These are phyloP conservation scores for Neocucurbitaria cava DNA, from an alignment of 2,329 filamentous ascomycete species.

Conservation along the genomic window DNA sequence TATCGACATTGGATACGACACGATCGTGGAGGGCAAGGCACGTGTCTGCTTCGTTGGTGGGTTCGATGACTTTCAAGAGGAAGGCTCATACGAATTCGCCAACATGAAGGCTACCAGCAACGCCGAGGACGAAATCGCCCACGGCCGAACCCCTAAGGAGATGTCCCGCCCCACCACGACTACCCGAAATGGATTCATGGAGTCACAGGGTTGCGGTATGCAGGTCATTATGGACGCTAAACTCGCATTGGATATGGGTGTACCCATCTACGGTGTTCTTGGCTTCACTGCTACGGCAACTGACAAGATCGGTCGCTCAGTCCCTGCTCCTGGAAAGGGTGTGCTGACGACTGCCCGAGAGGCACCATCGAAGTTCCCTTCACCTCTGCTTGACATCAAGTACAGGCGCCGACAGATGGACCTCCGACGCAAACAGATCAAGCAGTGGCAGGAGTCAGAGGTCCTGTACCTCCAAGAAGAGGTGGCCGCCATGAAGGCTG, in stretches of 20 bases:
- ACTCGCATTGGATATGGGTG: slow-evolving; percentile 96
- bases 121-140: slow-evolving; percentile 92
- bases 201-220: slow-evolving; percentile 97
- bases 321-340: slow-evolving; percentile 95
- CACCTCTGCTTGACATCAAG: slow-evolving; percentile 94
- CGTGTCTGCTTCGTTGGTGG: slow-evolving; percentile 97
- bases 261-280: slow-evolving; percentile 94
- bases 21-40: slow-evolving; percentile 97
- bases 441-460: slow-evolving; percentile 95
- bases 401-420: slow-evolving; percentile 96
- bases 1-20: slow-evolving; percentile 96
- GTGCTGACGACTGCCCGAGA: slow-evolving; percentile 95
- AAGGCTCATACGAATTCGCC: slow-evolving; percentile 98
- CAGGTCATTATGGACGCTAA: slow-evolving; percentile 98
- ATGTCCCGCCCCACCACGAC: slow-evolving; percentile 99
- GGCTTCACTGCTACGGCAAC: slow-evolving; percentile 95
- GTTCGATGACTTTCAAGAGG: slow-evolving; percentile 99
- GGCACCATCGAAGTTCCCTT: slow-evolving; percentile 88
- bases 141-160: slow-evolving; percentile 92
- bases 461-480: slow-evolving; percentile 92
- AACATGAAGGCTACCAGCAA: slow-evolving; percentile 99
- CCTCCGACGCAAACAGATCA: slow-evolving; percentile 91
- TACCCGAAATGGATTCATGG: slow-evolving; percentile 98
- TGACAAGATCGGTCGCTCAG: slow-evolving; percentile 98
- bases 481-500: slow-evolving; percentile 80